Evolutionary conservation across 169 alveolate genomes (phyloP).

Genomic region (Cryptosporidium meleagridis): DNA sequence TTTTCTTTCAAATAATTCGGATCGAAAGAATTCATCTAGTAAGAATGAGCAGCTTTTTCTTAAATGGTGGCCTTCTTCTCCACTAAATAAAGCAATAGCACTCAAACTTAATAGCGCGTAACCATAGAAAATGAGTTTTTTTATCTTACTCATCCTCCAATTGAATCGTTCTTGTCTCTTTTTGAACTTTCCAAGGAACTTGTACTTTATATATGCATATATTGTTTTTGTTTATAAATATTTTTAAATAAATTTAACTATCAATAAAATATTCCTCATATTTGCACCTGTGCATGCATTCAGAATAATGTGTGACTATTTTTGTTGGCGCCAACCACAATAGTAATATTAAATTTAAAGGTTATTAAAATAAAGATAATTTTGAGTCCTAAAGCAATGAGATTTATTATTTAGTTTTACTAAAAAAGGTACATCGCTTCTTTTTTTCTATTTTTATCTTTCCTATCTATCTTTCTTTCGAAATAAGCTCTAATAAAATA

Average conservation of each 20-base stretch:
- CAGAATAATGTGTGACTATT: background rate
- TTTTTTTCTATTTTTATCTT: too few species aligned
- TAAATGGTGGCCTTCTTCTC: background rate
- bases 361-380: too few species aligned
- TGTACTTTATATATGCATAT: background rate
- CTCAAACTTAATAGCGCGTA: background rate
- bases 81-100: background rate
- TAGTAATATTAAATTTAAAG: too few species aligned
- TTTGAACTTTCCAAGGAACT: background rate
- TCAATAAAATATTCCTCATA: background rate
- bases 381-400: too few species aligned
- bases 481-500: too few species aligned
- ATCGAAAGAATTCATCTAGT: background rate
- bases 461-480: too few species aligned
- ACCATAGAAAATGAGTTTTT: background rate
- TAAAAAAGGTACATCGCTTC: too few species aligned
- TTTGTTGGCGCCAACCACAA: background rate
- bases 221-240: too few species aligned
- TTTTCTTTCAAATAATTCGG: background rate
- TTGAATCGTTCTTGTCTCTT: background rate
- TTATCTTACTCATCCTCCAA: constrained; percentile 10
- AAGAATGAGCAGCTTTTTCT: background rate
- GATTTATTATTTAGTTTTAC: too few species aligned
- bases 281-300: constrained; percentile 25
- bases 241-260: too few species aligned